These are phyloP conservation scores for Fraxinus floribunda DNA, from an alignment of 305 asterid genomes.

Conservation along the genomic window DNA sequence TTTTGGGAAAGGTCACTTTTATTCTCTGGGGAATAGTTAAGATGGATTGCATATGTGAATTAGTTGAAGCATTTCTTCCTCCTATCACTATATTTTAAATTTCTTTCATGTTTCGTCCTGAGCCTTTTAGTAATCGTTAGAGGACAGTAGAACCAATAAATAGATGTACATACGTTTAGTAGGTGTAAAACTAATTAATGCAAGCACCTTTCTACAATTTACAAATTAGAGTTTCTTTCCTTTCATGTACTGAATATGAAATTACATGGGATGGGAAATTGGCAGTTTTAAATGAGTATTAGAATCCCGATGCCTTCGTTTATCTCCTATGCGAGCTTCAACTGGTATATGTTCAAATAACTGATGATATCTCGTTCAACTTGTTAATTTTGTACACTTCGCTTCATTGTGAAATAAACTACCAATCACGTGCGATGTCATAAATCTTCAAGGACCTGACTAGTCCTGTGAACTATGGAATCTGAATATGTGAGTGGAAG, in stretches of 20 bases:
- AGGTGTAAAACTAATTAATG: not conserved
- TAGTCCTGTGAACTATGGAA: slow-evolving; percentile 28
- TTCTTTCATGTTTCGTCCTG: not conserved
- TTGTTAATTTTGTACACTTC: not conserved
- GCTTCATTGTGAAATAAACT: slow-evolving; percentile 17
- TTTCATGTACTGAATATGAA: not conserved
- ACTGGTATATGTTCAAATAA: not conserved
- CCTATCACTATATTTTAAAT: not conserved
- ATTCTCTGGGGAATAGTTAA: not conserved
- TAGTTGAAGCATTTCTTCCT: not conserved
- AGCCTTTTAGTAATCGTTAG: not conserved
- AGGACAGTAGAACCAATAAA: not conserved
- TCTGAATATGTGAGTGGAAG: slow-evolving; percentile 26
- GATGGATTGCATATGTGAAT: not conserved
- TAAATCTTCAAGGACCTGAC: slow-evolving; percentile 6
- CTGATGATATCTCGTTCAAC: not conserved
- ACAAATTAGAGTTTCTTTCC: not conserved
- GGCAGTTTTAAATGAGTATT: not conserved
- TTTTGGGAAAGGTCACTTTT: not conserved
- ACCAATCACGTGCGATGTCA: not conserved
- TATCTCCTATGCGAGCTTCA: not conserved
- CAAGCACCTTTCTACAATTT: not conserved
- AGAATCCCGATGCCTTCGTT: not conserved
- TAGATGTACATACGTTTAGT: not conserved
- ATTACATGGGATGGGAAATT: not conserved